Evolutionary conservation across 805 yeast genomes (phyloP).

Genomic region (Lachancea mirantina): DNA sequence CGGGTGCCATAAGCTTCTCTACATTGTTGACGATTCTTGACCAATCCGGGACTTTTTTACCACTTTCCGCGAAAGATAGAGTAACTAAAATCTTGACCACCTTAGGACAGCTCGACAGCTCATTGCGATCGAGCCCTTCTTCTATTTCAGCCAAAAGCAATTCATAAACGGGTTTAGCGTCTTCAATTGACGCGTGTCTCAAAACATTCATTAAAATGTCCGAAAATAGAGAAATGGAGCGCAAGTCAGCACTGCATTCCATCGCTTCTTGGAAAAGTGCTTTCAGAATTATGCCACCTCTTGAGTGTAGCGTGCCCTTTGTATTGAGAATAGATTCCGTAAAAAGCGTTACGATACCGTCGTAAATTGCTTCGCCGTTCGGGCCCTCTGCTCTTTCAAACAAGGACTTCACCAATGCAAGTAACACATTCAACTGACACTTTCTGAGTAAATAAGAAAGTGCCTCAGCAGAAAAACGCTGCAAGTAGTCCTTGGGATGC

Average conservation of each 20-base stretch:
- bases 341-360: slow-evolving; percentile 54
- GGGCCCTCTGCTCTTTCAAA: slow-evolving; percentile 32
- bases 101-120: slow-evolving; percentile 25
- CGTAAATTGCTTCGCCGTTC: slow-evolving; percentile 41
- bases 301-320: slow-evolving; percentile 67
- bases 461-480: slow-evolving; percentile 86
- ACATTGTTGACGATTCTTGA: slow-evolving; percentile 10
- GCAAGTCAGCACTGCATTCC: slow-evolving; percentile 3
- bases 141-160: slow-evolving; percentile 23
- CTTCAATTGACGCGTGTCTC: slow-evolving; percentile 44
- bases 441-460: slow-evolving; percentile 76
- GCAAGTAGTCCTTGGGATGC: slow-evolving; percentile 54
- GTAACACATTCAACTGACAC: slow-evolving; percentile 43
- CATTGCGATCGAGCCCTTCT: slow-evolving; percentile 10
- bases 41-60: slow-evolving; percentile 58
- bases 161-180: slow-evolving; percentile 40
- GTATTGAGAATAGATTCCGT: slow-evolving; percentile 73
- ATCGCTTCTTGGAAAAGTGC: slow-evolving; percentile 34
- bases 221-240: slow-evolving; percentile 39
- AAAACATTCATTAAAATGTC: slow-evolving; percentile 52
- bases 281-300: slow-evolving; percentile 45
- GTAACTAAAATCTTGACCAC: slow-evolving; percentile 39
- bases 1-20: slow-evolving; percentile 10
- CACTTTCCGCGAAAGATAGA: slow-evolving; percentile 61
- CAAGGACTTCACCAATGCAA: slow-evolving; percentile 38